These are phyloP conservation scores for Spiromastix sp. DNA, from an alignment of 2,329 filamentous ascomycete species.

Conservation along the genomic window DNA sequence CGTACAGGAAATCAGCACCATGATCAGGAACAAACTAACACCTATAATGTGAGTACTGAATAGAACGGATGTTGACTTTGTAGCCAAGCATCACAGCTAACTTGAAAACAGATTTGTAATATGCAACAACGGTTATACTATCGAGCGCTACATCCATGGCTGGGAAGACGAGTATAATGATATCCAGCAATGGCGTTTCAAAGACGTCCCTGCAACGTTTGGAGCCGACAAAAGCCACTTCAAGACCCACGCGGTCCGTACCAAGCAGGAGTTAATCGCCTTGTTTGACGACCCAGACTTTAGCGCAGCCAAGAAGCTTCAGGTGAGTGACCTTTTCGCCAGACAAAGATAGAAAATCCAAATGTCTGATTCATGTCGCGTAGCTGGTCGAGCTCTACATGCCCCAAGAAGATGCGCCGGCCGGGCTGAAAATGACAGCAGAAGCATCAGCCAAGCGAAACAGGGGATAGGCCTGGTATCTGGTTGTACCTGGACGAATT, in stretches of 20 bases:
- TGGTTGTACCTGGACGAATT: too few relatives aligned
- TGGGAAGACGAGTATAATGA: constrained; percentile 70
- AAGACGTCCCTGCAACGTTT: constrained; percentile 56
- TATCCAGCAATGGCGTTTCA: constrained; percentile 61
- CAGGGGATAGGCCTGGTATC: too few relatives aligned
- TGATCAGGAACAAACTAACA: constrained; percentile 60
- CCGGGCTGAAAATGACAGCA: constrained; percentile 56
- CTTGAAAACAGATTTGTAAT: constrained; percentile 49
- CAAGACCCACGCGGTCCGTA: constrained; percentile 55
- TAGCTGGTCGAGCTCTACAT: constrained; percentile 73
- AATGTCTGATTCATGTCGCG: constrained; percentile 25
- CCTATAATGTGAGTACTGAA: constrained; percentile 60
- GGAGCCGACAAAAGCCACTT: constrained; percentile 47
- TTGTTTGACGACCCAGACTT: constrained; percentile 56
- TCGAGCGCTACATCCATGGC: constrained; percentile 76
- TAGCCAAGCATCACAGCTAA: constrained; percentile 1
- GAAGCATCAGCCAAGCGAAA: constrained; percentile 53
- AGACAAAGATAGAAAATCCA: constrained; percentile 3
- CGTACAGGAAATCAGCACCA: constrained; percentile 71
- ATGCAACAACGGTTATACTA: constrained; percentile 76
- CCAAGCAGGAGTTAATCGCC: constrained; percentile 53
- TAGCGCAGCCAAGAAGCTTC: constrained; percentile 36
- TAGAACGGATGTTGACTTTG: too few relatives aligned
- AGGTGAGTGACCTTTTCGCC: constrained; percentile 17
- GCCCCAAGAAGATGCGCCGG: constrained; percentile 63